A percentile compares a stretch with the other conserved stretches of the same genome.
phyloP scores from a whole-genome alignment of 2,329 filamentous ascomycete species.

The Sporothrix variecibatus region DNA sequence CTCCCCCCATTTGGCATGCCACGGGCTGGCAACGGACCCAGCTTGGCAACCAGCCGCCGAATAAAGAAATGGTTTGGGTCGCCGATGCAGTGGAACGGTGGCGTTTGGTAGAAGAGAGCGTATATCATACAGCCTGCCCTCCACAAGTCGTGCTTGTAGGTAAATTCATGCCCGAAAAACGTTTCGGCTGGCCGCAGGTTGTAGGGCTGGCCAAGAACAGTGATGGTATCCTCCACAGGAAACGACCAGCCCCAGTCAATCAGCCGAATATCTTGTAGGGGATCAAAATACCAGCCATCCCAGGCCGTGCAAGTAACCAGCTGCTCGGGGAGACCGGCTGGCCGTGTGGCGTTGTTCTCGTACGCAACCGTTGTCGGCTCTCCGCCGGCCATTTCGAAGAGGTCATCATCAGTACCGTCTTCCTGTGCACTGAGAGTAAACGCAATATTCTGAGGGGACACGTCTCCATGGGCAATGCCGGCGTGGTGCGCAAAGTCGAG shows the following conservation, averaged over 20 bases:
- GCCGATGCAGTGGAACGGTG: no score
- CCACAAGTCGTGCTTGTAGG: no score
- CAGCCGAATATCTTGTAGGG: background rate
- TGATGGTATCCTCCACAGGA: background rate
- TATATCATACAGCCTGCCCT: no score
- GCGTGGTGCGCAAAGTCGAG: background rate
- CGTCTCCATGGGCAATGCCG: background rate
- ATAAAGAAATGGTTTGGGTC: no score
- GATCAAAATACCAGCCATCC: background rate
- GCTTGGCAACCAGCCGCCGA: no score
- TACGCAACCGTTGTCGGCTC: background rate
- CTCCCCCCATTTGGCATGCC: no score
- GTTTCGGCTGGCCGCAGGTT: no score
- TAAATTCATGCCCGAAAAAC: no score
- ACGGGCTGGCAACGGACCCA: no score
- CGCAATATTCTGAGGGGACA: background rate
- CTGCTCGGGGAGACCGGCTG: background rate
- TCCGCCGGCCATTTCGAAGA: background rate
- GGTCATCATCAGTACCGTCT: background rate
- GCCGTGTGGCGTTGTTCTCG: background rate
- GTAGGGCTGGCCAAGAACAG: background rate
- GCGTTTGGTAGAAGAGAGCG: no score
- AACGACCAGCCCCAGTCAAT: conserved; percentile 12
- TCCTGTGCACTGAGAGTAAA: background rate
- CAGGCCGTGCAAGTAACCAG: background rate